Conservation (phyloP, 805 yeast genomes). For the Barnettozyma salicaria region DNA sequence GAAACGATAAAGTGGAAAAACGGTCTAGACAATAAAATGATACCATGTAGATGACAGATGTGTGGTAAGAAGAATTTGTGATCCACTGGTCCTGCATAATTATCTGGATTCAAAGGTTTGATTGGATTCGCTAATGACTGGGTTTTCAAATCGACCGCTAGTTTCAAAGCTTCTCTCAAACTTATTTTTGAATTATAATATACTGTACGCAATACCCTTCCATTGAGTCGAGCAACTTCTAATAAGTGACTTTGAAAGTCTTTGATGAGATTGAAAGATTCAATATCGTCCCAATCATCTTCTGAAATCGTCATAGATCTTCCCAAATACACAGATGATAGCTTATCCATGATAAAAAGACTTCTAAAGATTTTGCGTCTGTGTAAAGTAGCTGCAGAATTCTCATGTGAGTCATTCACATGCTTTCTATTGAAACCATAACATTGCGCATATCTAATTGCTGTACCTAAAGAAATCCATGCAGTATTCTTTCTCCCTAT, state of each 20-base stretch:
- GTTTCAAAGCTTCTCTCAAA: conserved; percentile 27
- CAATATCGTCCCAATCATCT: conserved; percentile 35
- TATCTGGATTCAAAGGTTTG: conserved; percentile 25
- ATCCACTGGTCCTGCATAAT: conserved; percentile 20
- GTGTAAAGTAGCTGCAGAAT: conserved; percentile 22
- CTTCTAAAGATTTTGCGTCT: conserved; percentile 33
- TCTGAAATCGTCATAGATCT: conserved; percentile 33
- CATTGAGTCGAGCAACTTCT: conserved; percentile 27
- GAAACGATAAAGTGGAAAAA: conserved; percentile 33
- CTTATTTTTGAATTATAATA: conserved; percentile 31
- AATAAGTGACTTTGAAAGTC: conserved; percentile 29
- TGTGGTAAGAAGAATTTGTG: conserved; percentile 28
- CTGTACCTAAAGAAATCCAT: conserved; percentile 38
- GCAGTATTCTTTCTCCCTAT: conserved; percentile 36
- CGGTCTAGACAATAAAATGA: conserved; percentile 36
- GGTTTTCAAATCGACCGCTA: conserved; percentile 32
- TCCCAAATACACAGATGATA: conserved; percentile 33
- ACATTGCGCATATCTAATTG: conserved; percentile 39
- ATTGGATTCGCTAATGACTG: conserved; percentile 32
- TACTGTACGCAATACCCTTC: conserved; percentile 29
- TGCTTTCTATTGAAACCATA: conserved; percentile 36
- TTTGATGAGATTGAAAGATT: conserved; percentile 16
- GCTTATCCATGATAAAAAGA: conserved; percentile 31
- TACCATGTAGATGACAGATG: conserved; percentile 32
- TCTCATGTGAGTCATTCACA: conserved; percentile 34